Conservation (phyloP, 345 rosid species). For the Microthlaspi erraticum region DNA sequence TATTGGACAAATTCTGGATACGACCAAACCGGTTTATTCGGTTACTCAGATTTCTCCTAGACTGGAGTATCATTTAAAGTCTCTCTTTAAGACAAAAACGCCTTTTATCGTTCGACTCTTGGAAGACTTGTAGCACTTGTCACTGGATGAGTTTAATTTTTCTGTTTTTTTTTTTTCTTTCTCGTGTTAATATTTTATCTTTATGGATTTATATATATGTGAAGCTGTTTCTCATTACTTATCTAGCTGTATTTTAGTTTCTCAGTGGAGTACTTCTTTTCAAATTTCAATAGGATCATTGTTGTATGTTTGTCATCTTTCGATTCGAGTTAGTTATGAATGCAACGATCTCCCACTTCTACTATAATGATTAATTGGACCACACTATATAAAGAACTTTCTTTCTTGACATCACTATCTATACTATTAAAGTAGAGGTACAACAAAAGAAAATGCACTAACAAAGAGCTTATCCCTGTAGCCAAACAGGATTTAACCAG, state of each 20-base stretch:
- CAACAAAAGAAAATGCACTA: no score
- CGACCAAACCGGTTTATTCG: conserved; percentile 44
- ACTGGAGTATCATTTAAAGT: conserved; percentile 8
- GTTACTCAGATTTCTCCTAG: conserved; percentile 25
- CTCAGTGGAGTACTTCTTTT: not conserved
- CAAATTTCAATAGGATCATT: conserved; percentile 4
- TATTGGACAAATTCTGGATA: conserved; percentile 56
- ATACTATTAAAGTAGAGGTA: no score
- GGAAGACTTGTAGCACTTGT: conserved; percentile 22
- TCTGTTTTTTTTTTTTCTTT: not conserved
- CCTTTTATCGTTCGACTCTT: conserved; percentile 37
- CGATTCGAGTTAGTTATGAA: not conserved
- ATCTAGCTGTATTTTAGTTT: conserved; percentile 6
- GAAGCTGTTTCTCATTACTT: not conserved
- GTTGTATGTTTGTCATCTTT: conserved; percentile 19
- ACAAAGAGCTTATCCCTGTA: no score
- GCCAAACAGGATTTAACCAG: no score
- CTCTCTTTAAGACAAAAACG: conserved; percentile 31
- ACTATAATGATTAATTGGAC: conserved; percentile 27
- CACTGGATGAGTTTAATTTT: not conserved
- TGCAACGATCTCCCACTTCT: conserved; percentile 1
- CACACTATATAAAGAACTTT: no score
- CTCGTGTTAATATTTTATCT: not conserved
- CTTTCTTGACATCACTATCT: conserved; percentile 32
- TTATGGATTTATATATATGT: not conserved